Conservation (phyloP, 164 flowering plant species). For the Vitis rotundifolia region DNA sequence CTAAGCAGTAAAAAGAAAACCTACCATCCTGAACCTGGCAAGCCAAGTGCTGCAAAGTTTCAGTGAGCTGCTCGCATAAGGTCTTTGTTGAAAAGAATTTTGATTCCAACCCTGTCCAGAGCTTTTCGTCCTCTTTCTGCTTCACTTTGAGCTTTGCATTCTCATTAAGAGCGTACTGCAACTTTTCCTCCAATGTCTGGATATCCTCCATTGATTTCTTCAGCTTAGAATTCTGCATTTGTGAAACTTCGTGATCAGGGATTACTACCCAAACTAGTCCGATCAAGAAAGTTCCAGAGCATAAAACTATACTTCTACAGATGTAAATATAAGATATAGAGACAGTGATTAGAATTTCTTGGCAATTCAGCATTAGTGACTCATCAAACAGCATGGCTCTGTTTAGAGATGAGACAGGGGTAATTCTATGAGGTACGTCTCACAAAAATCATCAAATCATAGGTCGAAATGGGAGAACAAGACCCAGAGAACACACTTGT, state of each 20-base stretch:
- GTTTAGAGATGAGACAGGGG: too few species aligned
- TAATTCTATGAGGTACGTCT: too few species aligned
- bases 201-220: slow-evolving; percentile 74
- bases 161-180: slow-evolving; percentile 77
- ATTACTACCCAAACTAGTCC: too few species aligned
- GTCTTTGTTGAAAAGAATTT: slow-evolving; percentile 85
- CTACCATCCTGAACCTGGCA: slow-evolving; percentile 83
- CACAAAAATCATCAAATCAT: too few species aligned
- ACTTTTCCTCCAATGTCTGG: slow-evolving; percentile 69
- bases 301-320: too few species aligned
- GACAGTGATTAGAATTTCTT: background rate
- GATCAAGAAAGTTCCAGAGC: too few species aligned
- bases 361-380: too few species aligned
- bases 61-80: slow-evolving; percentile 83
- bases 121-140: slow-evolving; percentile 86
- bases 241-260: background rate
- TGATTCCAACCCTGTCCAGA: slow-evolving; percentile 91
- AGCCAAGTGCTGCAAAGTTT: slow-evolving; percentile 78
- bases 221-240: slow-evolving; percentile 70
- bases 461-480: too few species aligned
- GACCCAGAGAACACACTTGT: too few species aligned
- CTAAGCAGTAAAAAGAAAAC: slow-evolving; percentile 4
- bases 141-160: slow-evolving; percentile 88
- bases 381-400: too few species aligned
- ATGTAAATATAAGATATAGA: background rate